phyloP scores from a whole-genome alignment of 768 basidiomycete genomes.

The Suillus americanus region DNA sequence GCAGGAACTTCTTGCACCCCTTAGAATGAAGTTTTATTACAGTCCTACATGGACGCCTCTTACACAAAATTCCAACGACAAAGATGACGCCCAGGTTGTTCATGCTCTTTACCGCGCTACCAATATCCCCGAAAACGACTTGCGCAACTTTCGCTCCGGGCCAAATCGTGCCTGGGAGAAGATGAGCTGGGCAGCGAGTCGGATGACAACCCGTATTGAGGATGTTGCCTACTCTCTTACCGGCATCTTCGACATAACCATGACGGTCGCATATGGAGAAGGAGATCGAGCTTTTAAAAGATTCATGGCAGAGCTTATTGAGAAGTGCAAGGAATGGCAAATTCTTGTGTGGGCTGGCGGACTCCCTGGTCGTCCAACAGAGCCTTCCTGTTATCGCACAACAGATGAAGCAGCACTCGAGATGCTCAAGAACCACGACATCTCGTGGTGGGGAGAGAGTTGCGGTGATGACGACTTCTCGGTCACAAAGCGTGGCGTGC shows the following conservation, averaged over 20 bases:
- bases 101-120: constrained; percentile 2
- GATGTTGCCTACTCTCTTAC: constrained; percentile 19
- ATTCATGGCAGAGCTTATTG: constrained; percentile 9
- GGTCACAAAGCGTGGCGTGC: constrained; percentile 8
- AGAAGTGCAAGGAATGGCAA: constrained; percentile 11
- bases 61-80: constrained; percentile 1
- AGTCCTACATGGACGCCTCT: constrained; percentile 9
- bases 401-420: neutral
- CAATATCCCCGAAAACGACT: constrained; percentile 3
- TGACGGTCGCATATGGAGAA: constrained; percentile 18
- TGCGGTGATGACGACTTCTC: constrained; percentile 5
- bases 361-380: neutral
- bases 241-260: constrained; percentile 14
- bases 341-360: constrained; percentile 8
- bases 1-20: constrained; percentile 14
- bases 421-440: constrained; percentile 1
- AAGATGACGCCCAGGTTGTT: neutral
- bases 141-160: constrained; percentile 6
- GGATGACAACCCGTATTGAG: constrained; percentile 17
- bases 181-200: constrained; percentile 15
- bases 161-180: constrained; percentile 5
- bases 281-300: constrained; percentile 16
- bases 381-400: neutral
- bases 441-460: constrained; percentile 3
- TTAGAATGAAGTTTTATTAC: constrained; percentile 13